Base-by-base conservation (phyloP, 2,329 filamentous ascomycete species). In the Colletotrichum echinochloae region DNA sequence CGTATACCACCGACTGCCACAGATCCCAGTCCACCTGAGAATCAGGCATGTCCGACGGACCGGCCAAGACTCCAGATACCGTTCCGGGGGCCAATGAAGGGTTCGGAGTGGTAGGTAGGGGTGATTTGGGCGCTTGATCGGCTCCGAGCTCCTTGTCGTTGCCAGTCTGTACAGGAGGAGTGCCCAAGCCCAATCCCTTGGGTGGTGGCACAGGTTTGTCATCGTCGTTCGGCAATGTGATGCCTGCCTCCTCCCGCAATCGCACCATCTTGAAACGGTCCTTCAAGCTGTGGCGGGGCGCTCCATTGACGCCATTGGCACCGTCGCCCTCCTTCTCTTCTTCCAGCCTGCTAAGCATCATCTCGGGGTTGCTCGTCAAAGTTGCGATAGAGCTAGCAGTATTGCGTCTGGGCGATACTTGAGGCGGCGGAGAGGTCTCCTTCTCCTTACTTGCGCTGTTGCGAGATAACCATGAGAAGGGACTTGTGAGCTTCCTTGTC, bases 21-120 rank as follows among this genome's bases (percentile, higher is more conserved):
- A 99, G 83, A 80, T 99, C 96, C 96, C 96, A 99, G 78, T 99
- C 94, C n/a, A 99, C 96, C 30, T 93, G 91, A 20, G 86, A 85
- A 76, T 95, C 93, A 18, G 83, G 82, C 72, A 91, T 86, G 28
- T 90, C 89, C 3, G 93, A 91, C 11, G 92, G 92, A 1, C 93
- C 93, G 28, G 91, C 90, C 30, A 91, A 91, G 51, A 95, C 89
- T 7, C 95, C 95, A 14, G 94, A 91, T 9, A 92, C 94, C 1
- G 95, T 98, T 1, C 95, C 95, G 0, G 95, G 95, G 0, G 94
- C 91, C 54, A 98, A 84, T 66, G 87, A 90, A 5, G 87, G 86
- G 74, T 94, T 93, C 20, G 94, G 87, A 3, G 86, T 89, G 0
- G 88, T 83, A 9, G 92, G 90, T 65, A 91, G 85, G 23, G 87